These are phyloP conservation scores for Backusella sp. DNA, from an alignment of 192 early-diverging fungal genomes.

Conservation along the genomic window DNA sequence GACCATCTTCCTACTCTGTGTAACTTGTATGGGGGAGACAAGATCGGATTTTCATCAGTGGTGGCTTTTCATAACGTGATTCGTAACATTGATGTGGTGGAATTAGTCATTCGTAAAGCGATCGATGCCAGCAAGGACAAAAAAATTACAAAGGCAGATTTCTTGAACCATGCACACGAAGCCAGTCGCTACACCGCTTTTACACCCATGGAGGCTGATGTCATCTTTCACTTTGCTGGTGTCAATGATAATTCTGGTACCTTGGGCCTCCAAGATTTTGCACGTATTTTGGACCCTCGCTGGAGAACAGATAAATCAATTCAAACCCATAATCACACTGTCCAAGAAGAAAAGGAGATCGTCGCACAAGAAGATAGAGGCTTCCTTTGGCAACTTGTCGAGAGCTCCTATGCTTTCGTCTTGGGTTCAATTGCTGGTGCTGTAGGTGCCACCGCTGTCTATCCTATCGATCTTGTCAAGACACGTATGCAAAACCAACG, in stretches of 20 bases:
- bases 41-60: slow-evolving; percentile 65
- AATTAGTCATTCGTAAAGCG: slow-evolving; percentile 57
- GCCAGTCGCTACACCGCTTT: slow-evolving; percentile 57
- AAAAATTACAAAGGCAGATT: slow-evolving; percentile 61
- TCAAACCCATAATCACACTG: neutral
- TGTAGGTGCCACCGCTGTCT: slow-evolving; percentile 91
- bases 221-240: slow-evolving; percentile 67
- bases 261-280: slow-evolving; percentile 48
- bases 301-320: slow-evolving; percentile 40
- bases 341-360: neutral
- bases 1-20: slow-evolving; percentile 60
- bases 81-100: slow-evolving; percentile 68
- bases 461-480: slow-evolving; percentile 98
- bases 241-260: slow-evolving; percentile 48
- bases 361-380: slow-evolving; percentile 19
- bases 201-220: slow-evolving; percentile 75
- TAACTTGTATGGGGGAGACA: slow-evolving; percentile 53
- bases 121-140: slow-evolving; percentile 46
- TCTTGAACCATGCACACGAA: slow-evolving; percentile 54
- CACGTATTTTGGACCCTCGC: slow-evolving; percentile 50
- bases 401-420: slow-evolving; percentile 52
- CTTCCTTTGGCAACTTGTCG: slow-evolving; percentile 28
- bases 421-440: slow-evolving; percentile 91
- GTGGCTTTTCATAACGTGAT: slow-evolving; percentile 62
- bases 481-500: slow-evolving; percentile 99